Conservation (phyloP, 257 asterid genomes). For the Anisodus tanguticus region DNA sequence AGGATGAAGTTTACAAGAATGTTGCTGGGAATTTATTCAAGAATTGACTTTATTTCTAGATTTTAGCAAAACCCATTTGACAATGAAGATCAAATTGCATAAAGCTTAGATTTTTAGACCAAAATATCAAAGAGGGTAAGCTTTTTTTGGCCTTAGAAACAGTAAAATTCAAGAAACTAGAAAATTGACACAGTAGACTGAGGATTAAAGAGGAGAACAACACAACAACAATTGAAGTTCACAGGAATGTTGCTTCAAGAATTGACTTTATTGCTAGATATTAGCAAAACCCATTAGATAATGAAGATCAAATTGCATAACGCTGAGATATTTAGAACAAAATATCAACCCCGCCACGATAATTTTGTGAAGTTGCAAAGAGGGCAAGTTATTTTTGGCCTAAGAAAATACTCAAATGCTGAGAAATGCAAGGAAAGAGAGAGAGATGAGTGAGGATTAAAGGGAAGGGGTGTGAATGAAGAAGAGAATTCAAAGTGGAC, state of each 20-base stretch:
- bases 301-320: not conserved
- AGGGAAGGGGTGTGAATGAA: conserved; percentile 38
- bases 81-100: not conserved
- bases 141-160: not conserved
- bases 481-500: conserved; percentile 59
- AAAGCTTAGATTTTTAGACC: not conserved
- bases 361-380: not conserved
- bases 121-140: not conserved
- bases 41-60: conserved; percentile 48
- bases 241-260: conserved; percentile 39
- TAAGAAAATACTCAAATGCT: not conserved
- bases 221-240: not conserved
- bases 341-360: conserved; percentile 21
- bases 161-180: conserved; percentile 25
- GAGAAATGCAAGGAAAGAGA: conserved; percentile 30
- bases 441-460: conserved; percentile 14
- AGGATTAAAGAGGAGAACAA: not conserved
- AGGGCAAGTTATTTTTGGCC: not conserved
- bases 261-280: conserved; percentile 51
- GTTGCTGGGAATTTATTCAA: conserved; percentile 38
- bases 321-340: not conserved
- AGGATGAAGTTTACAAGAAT: conserved; percentile 23
- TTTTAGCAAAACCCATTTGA: conserved; percentile 39
- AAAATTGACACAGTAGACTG: not conserved
- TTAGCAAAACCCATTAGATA: conserved; percentile 36